Evolutionary conservation across 163 green algal species (phyloP).

Genomic region (Picocystis sp.): DNA sequence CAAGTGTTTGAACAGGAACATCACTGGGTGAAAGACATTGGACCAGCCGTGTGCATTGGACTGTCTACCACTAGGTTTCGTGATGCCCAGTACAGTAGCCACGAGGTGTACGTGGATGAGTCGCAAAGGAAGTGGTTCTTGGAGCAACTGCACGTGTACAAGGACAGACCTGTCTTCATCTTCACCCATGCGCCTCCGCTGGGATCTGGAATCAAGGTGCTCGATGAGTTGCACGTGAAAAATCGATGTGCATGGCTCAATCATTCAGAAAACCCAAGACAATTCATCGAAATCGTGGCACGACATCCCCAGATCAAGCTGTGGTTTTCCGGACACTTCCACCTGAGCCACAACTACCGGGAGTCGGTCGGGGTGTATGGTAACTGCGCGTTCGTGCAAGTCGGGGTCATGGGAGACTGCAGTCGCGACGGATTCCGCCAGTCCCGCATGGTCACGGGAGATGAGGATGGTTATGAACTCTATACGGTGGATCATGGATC

Average conservation of each 20-base stretch:
- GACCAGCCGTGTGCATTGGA: constrained; percentile 33
- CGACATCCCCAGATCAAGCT: constrained; percentile 41
- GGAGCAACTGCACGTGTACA: constrained; percentile 16
- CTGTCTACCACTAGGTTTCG: constrained; percentile 53
- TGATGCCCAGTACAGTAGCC: constrained; percentile 9
- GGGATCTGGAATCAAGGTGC: constrained; percentile 47
- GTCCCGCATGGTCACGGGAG: constrained; percentile 13
- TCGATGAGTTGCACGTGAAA: constrained; percentile 66
- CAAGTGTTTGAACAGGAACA: constrained; percentile 24
- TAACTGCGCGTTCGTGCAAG: constrained; percentile 41
- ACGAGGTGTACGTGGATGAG: constrained; percentile 49
- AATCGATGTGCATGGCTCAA: constrained; percentile 47
- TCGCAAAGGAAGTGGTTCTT: constrained; percentile 53
- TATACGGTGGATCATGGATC: constrained; percentile 53
- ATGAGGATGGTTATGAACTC: constrained; percentile 32
- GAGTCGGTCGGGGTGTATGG: constrained; percentile 35
- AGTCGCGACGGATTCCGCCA: constrained; percentile 21
- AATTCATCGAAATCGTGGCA: constrained; percentile 44
- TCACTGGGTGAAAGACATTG: constrained; percentile 26
- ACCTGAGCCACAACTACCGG: constrained; percentile 38
- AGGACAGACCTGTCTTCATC: constrained; percentile 35
- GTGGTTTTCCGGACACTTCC: constrained; percentile 47
- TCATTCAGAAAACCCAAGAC: constrained; percentile 28
- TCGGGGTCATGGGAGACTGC: constrained; percentile 51
- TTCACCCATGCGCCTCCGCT: constrained; percentile 58